Evolutionary conservation across 73 alveolate species (phyloP).

Genomic region (Uronychia binucleata): DNA sequence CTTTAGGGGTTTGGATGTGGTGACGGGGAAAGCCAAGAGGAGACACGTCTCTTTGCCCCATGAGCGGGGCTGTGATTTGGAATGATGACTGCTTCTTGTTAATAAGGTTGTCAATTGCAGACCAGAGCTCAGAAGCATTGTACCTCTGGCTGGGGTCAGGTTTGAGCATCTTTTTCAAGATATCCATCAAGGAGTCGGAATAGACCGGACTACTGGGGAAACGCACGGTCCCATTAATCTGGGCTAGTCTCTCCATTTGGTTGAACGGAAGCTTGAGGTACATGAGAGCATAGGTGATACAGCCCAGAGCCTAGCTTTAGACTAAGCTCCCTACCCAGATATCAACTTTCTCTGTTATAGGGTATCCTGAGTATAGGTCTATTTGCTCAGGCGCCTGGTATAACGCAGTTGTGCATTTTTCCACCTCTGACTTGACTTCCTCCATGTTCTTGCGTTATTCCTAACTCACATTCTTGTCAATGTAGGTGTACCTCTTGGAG

Average conservation of each 20-base stretch:
- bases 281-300: slow-evolving; percentile 80
- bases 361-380: slow-evolving; percentile 78
- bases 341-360: slow-evolving; percentile 88
- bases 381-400: slow-evolving; percentile 96
- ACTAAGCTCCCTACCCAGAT: slow-evolving; percentile 64
- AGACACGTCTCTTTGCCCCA: not conserved
- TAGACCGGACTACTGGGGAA: slow-evolving; percentile 74
- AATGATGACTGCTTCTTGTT: not conserved
- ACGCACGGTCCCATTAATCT: slow-evolving; percentile 78
- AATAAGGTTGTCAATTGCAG: slow-evolving; percentile 38
- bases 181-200: slow-evolving; percentile 61
- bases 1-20: too few relatives aligned
- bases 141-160: slow-evolving; percentile 88
- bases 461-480: slow-evolving; percentile 14
- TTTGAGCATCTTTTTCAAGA: slow-evolving; percentile 79
- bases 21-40: too few relatives aligned
- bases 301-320: slow-evolving; percentile 61
- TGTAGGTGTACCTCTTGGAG: slow-evolving; percentile 37
- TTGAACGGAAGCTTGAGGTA: slow-evolving; percentile 91
- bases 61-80: not conserved
- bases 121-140: slow-evolving; percentile 59
- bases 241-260: slow-evolving; percentile 87
- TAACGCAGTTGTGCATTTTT: slow-evolving; percentile 87
- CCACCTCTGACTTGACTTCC: slow-evolving; percentile 76
- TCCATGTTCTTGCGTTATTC: slow-evolving; percentile 44